Base-by-base conservation (phyloP, 306 rosid genomes). In the Acacia acuminata region DNA sequence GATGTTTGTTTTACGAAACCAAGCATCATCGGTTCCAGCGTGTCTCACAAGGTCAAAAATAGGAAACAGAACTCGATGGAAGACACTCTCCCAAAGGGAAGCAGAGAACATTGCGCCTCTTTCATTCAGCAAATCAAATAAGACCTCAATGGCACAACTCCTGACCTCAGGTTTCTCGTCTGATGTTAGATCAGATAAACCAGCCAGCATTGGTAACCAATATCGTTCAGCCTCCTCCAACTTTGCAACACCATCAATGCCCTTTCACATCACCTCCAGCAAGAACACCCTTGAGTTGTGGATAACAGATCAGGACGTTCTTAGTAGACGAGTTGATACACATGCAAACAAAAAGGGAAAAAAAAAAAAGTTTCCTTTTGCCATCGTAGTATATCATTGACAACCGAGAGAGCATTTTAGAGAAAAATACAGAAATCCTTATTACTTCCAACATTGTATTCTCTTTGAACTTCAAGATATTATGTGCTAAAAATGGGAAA, bases 181-280 rank as follows among this genome's bases (percentile, higher is more conserved):
- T 79, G 99, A 92, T 32, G 99, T 96, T 74, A 96, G 89, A 86
- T 96, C 99, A 76, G 99, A 96, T 47, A 96, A 90, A 84, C 99
- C 99, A 86, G 98, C 99, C 81, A 96, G 90, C 99, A 96, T 96
- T 73, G 98, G 99, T 79, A 94, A 96, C 99, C 99, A 96, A 84
- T 92, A 96, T 84, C 94, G 93, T 86, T 96, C 98, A 64, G 99
- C 94, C 85, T 92, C 89, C 93, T 87, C 91, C 88, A 91, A 90
- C 40, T 36, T 36, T 36, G 40, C 40, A 36, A 36, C 40, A 36
- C 40, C 45, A 43, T 43, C 45, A 10, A 43, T 43, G 45, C 11
- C 45, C 45, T 43, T 9, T 43, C n/a, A 43, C n/a, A 76, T 90
- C 94, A 79, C 98, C 99, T 77, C 99, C 98, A 77, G 99, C 98